Base-by-base conservation (phyloP, 176 grass and related monocot species). In the Zea luxurians region DNA sequence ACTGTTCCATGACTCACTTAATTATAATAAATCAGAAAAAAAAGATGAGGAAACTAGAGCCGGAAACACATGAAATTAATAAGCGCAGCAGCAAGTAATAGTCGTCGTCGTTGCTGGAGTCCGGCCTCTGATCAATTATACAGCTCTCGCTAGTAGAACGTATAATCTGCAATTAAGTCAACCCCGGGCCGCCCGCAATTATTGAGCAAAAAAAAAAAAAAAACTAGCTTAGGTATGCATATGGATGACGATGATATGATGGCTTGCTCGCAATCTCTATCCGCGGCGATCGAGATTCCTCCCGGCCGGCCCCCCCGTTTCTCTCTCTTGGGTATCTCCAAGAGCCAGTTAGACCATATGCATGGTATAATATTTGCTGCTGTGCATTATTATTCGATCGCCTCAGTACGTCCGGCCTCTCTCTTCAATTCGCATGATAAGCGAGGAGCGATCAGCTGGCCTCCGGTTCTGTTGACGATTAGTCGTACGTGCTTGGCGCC, bases 291-390 rank as follows among this genome's bases (percentile, higher is more conserved):
- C 70, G 45, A 75, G 70, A 84, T 88, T 75, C 70, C 37, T 78
- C 49, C 42, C 27, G 27, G 27, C 27, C 27, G 27, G 27, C 27
- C 27, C 27, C 27, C 27, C 27, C 27, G 27, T 27, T 27, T 44
- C 3, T 34, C 64, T 15, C 81, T 75, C 79, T 84, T 84, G 63
- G 80, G 46, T 62, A 80, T 84, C 76, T 80, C 76, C 86, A 88
- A 88, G 77, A 68, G 81, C 64, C 86, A 37, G 38, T 80, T 70
- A 53, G 86, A 80, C 75, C 11, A 27, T 0, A 27, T 27, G 27
- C n/a, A n/a, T 2, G 12, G 52, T 40, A 67, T 74, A 78, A 8
- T 37, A 83, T 6, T 57, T 68, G 17, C 11, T 2, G 49, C 4
- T 18, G 15, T 35, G 13, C 2, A 82, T 66, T 66, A 36, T 73